Evolutionary conservation across 1,284 basidiomycete genomes (phyloP).

Genomic region (Kalmanozyma brasiliensis): DNA sequence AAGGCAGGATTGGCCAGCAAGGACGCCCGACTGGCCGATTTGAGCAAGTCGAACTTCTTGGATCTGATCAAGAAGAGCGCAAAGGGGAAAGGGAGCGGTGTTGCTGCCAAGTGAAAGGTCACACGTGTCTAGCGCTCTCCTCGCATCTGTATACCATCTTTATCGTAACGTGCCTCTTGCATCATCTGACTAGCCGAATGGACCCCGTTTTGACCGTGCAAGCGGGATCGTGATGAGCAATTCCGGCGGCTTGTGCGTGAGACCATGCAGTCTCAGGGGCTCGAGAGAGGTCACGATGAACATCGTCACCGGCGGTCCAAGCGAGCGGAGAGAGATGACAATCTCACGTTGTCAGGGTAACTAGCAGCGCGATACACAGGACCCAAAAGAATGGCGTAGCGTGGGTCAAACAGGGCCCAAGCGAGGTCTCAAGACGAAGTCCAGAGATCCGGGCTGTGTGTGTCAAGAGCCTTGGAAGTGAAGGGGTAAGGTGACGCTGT

Average conservation of each 20-base stretch:
- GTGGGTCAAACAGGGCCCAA: background rate
- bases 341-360: background rate
- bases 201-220: too few species aligned
- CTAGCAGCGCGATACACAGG: background rate
- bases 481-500: too few species aligned
- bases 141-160: constrained; percentile 25
- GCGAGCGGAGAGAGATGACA: background rate
- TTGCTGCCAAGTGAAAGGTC: constrained; percentile 36
- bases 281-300: too few species aligned
- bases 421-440: constrained; percentile 1
- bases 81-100: constrained; percentile 16
- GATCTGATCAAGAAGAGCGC: constrained; percentile 59
- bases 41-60: constrained; percentile 66
- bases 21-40: constrained; percentile 54
- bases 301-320: constrained; percentile 2
- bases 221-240: too few species aligned
- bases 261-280: too few species aligned
- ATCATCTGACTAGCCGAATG: too few species aligned
- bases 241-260: too few species aligned
- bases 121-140: background rate
- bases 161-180: background rate
- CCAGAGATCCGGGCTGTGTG: background rate
- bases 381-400: too few species aligned
- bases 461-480: background rate
- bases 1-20: constrained; percentile 55